Conservation (phyloP, 2,329 filamentous ascomycete genomes). For the Verticillium longisporum region DNA sequence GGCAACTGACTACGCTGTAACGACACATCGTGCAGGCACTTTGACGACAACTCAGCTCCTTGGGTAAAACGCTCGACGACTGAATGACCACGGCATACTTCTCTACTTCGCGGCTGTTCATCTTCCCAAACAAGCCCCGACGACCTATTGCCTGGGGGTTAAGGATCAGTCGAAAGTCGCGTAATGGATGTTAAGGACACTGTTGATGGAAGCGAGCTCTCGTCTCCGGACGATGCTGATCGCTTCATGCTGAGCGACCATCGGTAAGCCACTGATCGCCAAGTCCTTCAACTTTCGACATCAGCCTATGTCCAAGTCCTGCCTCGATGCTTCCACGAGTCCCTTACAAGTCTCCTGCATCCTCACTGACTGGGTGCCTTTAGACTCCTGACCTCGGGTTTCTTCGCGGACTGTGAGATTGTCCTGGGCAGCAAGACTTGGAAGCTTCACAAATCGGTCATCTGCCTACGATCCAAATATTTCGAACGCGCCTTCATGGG, state of each 20-base stretch:
- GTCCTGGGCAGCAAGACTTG: neutral
- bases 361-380: neutral
- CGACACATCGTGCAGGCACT: too few species aligned
- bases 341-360: neutral
- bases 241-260: neutral
- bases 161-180: neutral
- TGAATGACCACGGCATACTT: too few species aligned
- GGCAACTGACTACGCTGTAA: too few species aligned
- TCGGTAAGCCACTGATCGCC: neutral
- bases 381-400: neutral
- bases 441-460: neutral
- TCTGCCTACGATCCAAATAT: neutral
- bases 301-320: too few species aligned
- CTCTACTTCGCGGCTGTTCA: too few species aligned
- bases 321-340: too few species aligned
- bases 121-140: neutral
- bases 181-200: neutral
- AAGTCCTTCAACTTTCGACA: too few species aligned
- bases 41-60: too few species aligned
- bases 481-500: neutral
- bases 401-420: neutral
- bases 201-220: neutral
- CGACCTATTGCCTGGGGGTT: too few species aligned
- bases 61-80: too few species aligned
- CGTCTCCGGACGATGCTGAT: neutral